Percentiles rank a stretch among this genome's conserved stretches.
Conservation (phyloP, 352 stramenopile species). For the Phytopythium helicoides region DNA sequence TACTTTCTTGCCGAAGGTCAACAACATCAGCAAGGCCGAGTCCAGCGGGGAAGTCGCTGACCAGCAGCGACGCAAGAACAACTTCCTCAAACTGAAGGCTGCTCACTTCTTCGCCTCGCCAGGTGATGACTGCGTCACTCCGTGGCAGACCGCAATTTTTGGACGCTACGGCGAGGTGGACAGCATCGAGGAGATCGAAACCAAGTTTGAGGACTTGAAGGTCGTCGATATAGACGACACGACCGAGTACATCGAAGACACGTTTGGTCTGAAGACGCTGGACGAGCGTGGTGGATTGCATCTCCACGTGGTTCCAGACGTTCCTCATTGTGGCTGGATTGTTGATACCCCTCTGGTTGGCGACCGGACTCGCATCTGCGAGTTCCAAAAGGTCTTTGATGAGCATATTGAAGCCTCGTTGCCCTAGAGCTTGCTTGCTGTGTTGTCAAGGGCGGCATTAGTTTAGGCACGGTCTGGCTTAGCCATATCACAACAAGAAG, state of each 20-base stretch:
- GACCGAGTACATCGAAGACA: constrained; percentile 25
- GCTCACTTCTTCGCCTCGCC: constrained; percentile 39
- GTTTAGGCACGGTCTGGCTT: too few relatives aligned
- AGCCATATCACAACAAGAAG: neutral
- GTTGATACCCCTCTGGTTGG: constrained; percentile 8
- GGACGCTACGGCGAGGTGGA: constrained; percentile 32
- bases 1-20: constrained; percentile 31
- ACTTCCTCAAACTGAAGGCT: constrained; percentile 31
- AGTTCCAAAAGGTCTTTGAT: constrained; percentile 23
- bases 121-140: constrained; percentile 29
- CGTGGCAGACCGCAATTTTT: constrained; percentile 35
- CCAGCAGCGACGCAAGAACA: constrained; percentile 28
- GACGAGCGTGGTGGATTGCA: constrained; percentile 19
- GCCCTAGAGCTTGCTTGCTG: too few relatives aligned
- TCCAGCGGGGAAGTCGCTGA: constrained; percentile 8
- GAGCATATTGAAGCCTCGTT: constrained; percentile 8
- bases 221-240: constrained; percentile 23
- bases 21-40: constrained; percentile 25
- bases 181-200: constrained; percentile 20
- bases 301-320: constrained; percentile 12
- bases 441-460: too few relatives aligned
- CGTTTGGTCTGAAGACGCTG: constrained; percentile 28
- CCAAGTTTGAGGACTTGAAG: constrained; percentile 19
- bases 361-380: constrained; percentile 1
- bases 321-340: constrained; percentile 32